Conservation (phyloP, 1,139 yeast genomes). For the Magnusiomyces clavatus region DNA sequence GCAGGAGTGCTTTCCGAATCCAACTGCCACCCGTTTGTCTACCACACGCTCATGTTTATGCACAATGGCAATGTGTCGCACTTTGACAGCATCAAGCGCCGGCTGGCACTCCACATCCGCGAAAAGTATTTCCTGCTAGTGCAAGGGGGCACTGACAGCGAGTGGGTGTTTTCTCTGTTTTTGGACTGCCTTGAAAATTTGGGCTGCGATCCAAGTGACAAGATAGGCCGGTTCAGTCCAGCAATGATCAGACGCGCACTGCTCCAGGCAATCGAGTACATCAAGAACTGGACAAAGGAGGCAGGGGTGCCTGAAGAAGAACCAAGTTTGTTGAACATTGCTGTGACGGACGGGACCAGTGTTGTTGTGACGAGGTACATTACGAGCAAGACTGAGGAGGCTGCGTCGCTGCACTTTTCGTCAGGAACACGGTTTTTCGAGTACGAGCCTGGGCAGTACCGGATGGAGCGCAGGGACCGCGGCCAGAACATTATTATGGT, state of each 20-base stretch:
- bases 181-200: conserved; percentile 65
- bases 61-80: conserved; percentile 89
- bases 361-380: conserved; percentile 85
- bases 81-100: conserved; percentile 66
- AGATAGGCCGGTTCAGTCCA: conserved; percentile 46
- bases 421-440: conserved; percentile 89
- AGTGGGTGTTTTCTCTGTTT: conserved; percentile 86
- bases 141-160: conserved; percentile 94
- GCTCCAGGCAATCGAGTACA: conserved; percentile 59
- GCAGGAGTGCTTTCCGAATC: conserved; percentile 91
- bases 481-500: conserved; percentile 94
- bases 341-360: conserved; percentile 89
- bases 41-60: conserved; percentile 87
- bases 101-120: conserved; percentile 58
- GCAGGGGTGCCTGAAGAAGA: conserved; percentile 44
- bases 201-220: conserved; percentile 62
- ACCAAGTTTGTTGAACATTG: conserved; percentile 86
- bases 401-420: conserved; percentile 91
- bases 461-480: conserved; percentile 88
- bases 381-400: conserved; percentile 85
- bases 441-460: conserved; percentile 73
- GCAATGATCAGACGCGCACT: conserved; percentile 59
- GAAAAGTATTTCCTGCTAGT: conserved; percentile 73
- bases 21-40: conserved; percentile 89
- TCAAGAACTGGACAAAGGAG: conserved; percentile 60